Percentiles rank a stretch among this genome's conserved stretches.
phyloP scores from a whole-genome alignment of 805 yeast species.

The Sugiyamaella smithiae region DNA sequence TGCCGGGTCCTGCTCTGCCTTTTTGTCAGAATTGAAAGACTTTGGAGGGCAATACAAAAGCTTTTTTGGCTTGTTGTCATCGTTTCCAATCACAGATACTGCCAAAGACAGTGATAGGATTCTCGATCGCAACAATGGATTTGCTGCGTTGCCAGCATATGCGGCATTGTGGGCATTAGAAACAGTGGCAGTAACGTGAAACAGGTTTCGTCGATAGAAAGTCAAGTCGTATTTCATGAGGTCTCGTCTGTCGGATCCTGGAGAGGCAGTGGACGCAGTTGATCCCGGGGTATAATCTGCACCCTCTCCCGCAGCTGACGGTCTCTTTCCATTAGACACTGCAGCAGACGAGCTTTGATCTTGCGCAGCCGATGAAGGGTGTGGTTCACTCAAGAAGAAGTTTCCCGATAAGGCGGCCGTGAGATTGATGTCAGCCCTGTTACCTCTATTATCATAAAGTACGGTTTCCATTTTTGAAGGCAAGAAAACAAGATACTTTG shows the following conservation, averaged over 20 bases:
- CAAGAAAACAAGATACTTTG: slow-evolving; percentile 19
- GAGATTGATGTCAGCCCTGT: slow-evolving; percentile 20
- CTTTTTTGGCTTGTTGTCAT: slow-evolving; percentile 21
- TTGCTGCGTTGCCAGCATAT: slow-evolving; percentile 25
- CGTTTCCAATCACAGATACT: slow-evolving; percentile 24
- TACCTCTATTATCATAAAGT: slow-evolving; percentile 24
- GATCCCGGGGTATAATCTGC: not conserved
- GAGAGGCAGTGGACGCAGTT: not conserved
- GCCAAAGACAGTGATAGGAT: slow-evolving; percentile 27
- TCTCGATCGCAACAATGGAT: slow-evolving; percentile 21
- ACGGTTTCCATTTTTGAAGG: slow-evolving; percentile 23
- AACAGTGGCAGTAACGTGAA: slow-evolving; percentile 27
- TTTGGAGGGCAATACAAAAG: slow-evolving; percentile 28
- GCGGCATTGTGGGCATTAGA: slow-evolving; percentile 28
- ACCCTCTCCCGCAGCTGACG: not conserved
- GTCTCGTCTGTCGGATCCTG: slow-evolving; percentile 2
- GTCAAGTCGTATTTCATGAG: slow-evolving; percentile 25
- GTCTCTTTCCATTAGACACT: not conserved
- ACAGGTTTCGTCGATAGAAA: slow-evolving; percentile 29
- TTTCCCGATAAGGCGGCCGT: slow-evolving; percentile 21
- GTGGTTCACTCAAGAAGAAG: slow-evolving; percentile 25
- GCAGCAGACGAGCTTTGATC: not conserved
- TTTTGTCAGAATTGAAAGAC: slow-evolving; percentile 13
- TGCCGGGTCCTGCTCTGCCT: slow-evolving; percentile 24
- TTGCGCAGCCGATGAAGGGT: slow-evolving; percentile 1